These are phyloP conservation scores for Penicillium angulare DNA, from an alignment of 495 filamentous ascomycete genomes.

Conservation along the genomic window DNA sequence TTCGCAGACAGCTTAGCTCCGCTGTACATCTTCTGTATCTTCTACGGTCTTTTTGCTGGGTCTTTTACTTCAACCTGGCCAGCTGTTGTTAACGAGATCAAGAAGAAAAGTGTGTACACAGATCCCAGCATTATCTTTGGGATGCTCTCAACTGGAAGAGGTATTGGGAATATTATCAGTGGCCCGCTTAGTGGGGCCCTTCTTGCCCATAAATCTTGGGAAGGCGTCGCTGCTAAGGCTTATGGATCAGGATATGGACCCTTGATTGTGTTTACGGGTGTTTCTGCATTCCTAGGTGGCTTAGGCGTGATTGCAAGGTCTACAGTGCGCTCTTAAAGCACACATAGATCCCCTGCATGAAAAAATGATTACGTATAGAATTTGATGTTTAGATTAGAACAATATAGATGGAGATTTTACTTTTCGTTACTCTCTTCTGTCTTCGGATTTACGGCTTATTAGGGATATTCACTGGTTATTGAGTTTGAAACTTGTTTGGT, in stretches of 20 bases:
- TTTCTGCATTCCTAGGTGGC: conserved; percentile 42
- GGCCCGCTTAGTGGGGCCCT: conserved; percentile 58
- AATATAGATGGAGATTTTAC: background rate
- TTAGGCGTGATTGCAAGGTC: conserved; percentile 27
- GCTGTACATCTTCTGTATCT: conserved; percentile 57
- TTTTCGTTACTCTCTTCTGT: background rate
- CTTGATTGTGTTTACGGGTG: conserved; percentile 45
- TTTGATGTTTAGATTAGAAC: no score
- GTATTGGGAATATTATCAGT: conserved; percentile 57
- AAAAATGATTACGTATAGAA: no score
- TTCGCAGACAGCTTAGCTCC: conserved; percentile 49
- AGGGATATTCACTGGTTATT: no score
- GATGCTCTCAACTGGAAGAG: conserved; percentile 55
- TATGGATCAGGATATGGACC: conserved; percentile 43
- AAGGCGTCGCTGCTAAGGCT: conserved; percentile 20
- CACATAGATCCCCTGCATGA: no score
- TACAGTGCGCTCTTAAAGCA: background rate
- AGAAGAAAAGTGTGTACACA: conserved; percentile 29
- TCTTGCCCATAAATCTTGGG: conserved; percentile 24
- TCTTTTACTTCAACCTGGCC: conserved; percentile 56
- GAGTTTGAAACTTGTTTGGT: no score
- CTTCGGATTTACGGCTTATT: no score
- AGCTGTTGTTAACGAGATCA: conserved; percentile 52
- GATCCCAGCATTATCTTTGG: conserved; percentile 56
- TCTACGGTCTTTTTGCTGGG: conserved; percentile 65